phyloP scores from a whole-genome alignment of 1,284 basidiomycete species.

The Phellinidium pouzarii region DNA sequence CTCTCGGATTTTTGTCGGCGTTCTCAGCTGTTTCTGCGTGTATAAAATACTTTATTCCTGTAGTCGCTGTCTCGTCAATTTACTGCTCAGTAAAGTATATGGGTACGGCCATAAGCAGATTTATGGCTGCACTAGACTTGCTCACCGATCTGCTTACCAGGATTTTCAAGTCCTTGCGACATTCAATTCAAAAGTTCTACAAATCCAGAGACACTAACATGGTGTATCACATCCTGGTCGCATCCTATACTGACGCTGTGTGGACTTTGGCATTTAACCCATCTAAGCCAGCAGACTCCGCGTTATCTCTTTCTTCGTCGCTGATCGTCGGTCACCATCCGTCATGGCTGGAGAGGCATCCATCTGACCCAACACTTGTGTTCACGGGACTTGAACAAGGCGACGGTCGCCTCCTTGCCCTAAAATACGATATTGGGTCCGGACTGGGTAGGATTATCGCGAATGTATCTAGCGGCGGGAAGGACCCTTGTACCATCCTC shows the following conservation, averaged over 20 bases:
- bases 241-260: slow-evolving; percentile 57
- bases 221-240: slow-evolving; percentile 48
- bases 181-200: background rate
- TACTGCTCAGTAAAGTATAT: background rate
- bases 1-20: slow-evolving; percentile 12
- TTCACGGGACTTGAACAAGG: slow-evolving; percentile 50
- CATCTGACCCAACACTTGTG: slow-evolving; percentile 44
- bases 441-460: slow-evolving; percentile 41
- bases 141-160: background rate
- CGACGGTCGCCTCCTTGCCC: slow-evolving; percentile 49
- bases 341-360: slow-evolving; percentile 61
- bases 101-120: background rate
- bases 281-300: slow-evolving; percentile 25
- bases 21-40: background rate
- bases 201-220: slow-evolving; percentile 19
- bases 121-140: background rate
- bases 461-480: slow-evolving; percentile 45
- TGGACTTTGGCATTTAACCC: slow-evolving; percentile 39
- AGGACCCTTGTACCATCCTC: slow-evolving; percentile 52
- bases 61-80: background rate
- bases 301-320: slow-evolving; percentile 38
- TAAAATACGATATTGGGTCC: slow-evolving; percentile 42
- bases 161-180: background rate
- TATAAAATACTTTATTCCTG: slow-evolving; percentile 3
- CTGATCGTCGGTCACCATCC: slow-evolving; percentile 54